phyloP scores from a whole-genome alignment of 1,284 basidiomycete species.

The Puccinia hordei region DNA sequence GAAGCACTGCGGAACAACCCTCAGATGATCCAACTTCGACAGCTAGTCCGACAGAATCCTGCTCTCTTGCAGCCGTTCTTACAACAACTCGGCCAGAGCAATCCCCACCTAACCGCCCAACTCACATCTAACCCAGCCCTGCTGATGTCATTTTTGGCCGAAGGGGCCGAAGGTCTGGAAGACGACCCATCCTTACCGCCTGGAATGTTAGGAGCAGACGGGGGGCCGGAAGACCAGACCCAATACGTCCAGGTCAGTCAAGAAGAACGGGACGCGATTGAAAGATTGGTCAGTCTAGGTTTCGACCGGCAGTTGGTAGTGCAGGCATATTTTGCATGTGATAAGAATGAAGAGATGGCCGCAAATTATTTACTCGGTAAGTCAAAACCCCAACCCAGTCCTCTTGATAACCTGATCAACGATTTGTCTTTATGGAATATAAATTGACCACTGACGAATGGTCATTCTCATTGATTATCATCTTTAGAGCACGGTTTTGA shows the following conservation, averaged over 20 bases:
- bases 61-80: slow-evolving; percentile 74
- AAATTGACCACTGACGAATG: neutral
- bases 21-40: slow-evolving; percentile 54
- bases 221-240: slow-evolving; percentile 11
- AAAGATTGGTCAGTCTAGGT: slow-evolving; percentile 81
- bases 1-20: slow-evolving; percentile 59
- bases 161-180: slow-evolving; percentile 54
- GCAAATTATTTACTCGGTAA: slow-evolving; percentile 84
- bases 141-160: slow-evolving; percentile 56
- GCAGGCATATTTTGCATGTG: slow-evolving; percentile 87
- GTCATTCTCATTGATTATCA: neutral
- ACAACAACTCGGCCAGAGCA: slow-evolving; percentile 74
- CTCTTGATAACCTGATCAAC: neutral
- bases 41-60: slow-evolving; percentile 75
- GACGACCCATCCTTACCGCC: slow-evolving; percentile 52
- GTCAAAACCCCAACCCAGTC: neutral
- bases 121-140: slow-evolving; percentile 55
- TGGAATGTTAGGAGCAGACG: slow-evolving; percentile 25
- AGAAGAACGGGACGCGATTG: slow-evolving; percentile 69
- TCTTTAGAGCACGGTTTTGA: slow-evolving; percentile 46
- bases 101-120: slow-evolving; percentile 67
- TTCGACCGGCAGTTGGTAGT: slow-evolving; percentile 76
- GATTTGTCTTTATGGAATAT: neutral
- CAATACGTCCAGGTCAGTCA: slow-evolving; percentile 48
- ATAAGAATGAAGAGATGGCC: slow-evolving; percentile 91